Percentiles rank a stretch among this genome's conserved stretches.
These are phyloP conservation scores for Tausonia pullulans DNA, from an alignment of 1,284 basidiomycete species.

Conservation along the genomic window DNA sequence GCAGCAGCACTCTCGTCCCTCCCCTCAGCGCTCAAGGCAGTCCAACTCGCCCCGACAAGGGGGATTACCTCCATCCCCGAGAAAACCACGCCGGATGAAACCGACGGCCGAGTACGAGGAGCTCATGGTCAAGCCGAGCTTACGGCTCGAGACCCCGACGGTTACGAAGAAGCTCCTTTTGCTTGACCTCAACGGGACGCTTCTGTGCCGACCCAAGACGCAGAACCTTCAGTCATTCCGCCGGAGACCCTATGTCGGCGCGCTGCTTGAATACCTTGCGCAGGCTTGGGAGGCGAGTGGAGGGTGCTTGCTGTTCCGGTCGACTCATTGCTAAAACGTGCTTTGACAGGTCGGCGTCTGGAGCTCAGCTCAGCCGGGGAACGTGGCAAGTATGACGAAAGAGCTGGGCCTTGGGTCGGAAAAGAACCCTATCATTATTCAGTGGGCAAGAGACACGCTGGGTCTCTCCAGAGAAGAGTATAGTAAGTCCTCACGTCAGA, in stretches of 20 bases:
- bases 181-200: conserved; percentile 70
- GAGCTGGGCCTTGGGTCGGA: conserved; percentile 13
- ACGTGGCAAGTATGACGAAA: conserved; percentile 47
- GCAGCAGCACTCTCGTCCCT: too few relatives aligned
- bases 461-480: conserved; percentile 50
- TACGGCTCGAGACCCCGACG: too few relatives aligned
- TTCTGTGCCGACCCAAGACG: conserved; percentile 52
- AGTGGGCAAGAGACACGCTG: conserved; percentile 70
- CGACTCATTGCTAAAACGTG: too few relatives aligned
- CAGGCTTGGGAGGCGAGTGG: conserved; percentile 40
- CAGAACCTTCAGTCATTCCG: neutral
- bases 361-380: conserved; percentile 72
- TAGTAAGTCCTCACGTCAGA: conserved; percentile 40
- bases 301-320: too few relatives aligned
- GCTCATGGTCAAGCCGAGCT: too few relatives aligned
- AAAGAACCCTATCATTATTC: conserved; percentile 32
- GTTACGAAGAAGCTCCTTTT: conserved; percentile 50
- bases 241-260: conserved; percentile 48
- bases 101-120: too few relatives aligned
- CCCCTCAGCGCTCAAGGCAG: too few relatives aligned
- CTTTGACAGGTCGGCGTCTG: conserved; percentile 54
- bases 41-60: too few relatives aligned
- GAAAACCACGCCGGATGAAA: too few relatives aligned
- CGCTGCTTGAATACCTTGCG: conserved; percentile 50
- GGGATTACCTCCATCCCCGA: too few relatives aligned